Conservation (phyloP, 768 basidiomycete genomes). For the Podaxis sp. region DNA sequence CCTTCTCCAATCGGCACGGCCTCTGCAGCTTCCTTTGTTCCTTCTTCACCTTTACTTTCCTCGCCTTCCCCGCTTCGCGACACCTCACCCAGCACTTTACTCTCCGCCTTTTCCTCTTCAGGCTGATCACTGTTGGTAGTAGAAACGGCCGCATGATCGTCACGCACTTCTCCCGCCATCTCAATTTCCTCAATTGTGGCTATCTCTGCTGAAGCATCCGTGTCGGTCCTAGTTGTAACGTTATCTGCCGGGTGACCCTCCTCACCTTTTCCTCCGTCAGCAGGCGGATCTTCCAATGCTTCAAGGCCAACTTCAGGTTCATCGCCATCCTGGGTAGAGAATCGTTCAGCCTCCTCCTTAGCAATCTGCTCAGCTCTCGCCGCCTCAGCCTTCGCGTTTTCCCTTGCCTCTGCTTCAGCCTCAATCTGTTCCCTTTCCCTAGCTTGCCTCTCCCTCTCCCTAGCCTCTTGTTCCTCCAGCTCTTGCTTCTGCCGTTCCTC, state of each 20-base stretch:
- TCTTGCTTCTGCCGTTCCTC: slow-evolving; percentile 11
- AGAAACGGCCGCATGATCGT: background rate
- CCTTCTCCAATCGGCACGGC: background rate
- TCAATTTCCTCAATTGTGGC: background rate
- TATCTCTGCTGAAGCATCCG: background rate
- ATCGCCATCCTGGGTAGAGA: background rate
- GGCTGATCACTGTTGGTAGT: background rate
- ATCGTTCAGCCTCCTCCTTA: background rate
- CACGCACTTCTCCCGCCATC: background rate
- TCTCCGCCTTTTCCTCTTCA: background rate
- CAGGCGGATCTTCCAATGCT: background rate
- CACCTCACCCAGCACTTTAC: background rate
- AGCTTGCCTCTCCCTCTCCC: background rate
- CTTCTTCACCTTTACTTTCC: background rate
- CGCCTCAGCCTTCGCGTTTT: background rate
- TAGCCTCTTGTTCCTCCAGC: slow-evolving; percentile 13
- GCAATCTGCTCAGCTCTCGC: background rate
- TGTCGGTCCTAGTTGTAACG: background rate
- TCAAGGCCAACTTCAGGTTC: background rate
- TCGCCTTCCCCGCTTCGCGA: background rate
- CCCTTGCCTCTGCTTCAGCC: background rate
- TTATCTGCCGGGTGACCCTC: background rate
- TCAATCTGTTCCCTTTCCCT: background rate
- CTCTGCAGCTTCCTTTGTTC: background rate
- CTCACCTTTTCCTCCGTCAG: background rate